These are phyloP conservation scores for Letharia lupina DNA, from an alignment of 495 filamentous ascomycete genomes.

Conservation along the genomic window DNA sequence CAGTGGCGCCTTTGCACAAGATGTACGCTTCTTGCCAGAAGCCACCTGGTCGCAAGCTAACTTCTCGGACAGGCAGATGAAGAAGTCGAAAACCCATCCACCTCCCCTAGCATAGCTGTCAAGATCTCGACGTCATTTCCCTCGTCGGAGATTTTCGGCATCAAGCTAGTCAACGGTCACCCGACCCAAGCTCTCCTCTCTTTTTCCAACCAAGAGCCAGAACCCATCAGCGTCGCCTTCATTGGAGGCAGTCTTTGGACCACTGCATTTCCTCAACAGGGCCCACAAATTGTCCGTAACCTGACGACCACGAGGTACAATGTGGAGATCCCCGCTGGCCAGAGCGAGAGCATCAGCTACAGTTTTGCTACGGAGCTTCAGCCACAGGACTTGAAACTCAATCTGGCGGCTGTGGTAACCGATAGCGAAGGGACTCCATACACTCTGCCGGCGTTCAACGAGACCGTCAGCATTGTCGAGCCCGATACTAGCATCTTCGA, in stretches of 20 bases:
- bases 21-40: slow-evolving; percentile 17
- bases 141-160: slow-evolving; percentile 80
- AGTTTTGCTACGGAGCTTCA: slow-evolving; percentile 85
- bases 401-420: slow-evolving; percentile 64
- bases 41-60: neutral
- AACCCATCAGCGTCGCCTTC: slow-evolving; percentile 64
- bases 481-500: slow-evolving; percentile 88
- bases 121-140: slow-evolving; percentile 73
- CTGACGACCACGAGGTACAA: slow-evolving; percentile 68
- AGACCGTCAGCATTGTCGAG: slow-evolving; percentile 83
- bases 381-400: slow-evolving; percentile 77
- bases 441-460: slow-evolving; percentile 75
- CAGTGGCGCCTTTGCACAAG: slow-evolving; percentile 41
- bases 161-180: slow-evolving; percentile 90
- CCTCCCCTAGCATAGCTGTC: slow-evolving; percentile 57
- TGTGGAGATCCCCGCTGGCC: slow-evolving; percentile 67
- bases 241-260: slow-evolving; percentile 70
- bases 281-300: slow-evolving; percentile 62
- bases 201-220: slow-evolving; percentile 74
- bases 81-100: neutral
- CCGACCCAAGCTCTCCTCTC: slow-evolving; percentile 76
- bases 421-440: slow-evolving; percentile 58
- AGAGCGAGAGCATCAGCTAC: slow-evolving; percentile 68
- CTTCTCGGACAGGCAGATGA: neutral
- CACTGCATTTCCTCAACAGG: slow-evolving; percentile 43